Evolutionary conservation across 352 stramenopile species (phyloP), one percentile per base, ranked within the genome.

Genomic region (Globisporangium spiculum): DNA sequence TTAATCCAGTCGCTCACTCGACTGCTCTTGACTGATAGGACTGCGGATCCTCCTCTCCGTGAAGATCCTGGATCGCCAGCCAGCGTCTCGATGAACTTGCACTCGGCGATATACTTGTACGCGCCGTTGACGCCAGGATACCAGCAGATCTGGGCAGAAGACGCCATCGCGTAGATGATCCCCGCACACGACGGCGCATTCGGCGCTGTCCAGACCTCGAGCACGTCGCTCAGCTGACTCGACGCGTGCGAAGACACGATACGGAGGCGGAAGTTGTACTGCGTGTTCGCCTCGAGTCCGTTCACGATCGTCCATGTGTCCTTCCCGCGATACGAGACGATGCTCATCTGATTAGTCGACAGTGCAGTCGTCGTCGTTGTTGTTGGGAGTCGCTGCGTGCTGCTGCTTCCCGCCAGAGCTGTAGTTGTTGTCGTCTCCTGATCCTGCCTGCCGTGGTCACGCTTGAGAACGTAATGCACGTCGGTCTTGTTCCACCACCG

Each of bases 391-490:
- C 36, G 60, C 48, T 50, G 58, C 38, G n/a, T 62, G 41, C 16
- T 73, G 26, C 24, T 63, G 1, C 30, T 61, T 7, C 44, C 18
- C 16, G 32, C 27, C 52, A 16, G 61, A 44, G 22, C 67, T 14
- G 4, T 41, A 62, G 44, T 34, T 4, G 20, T n/a, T 9, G 10
- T 22, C 32, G 8, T 50, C 32, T 14, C 20, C 71, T 32, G 55
- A n/a, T 53, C 32, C 52, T 41, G 54, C 18, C 24, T 69, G 10
- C 79, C 78, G 6, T 65, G 54, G 53, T 86, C 81, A 12, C 88
- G 83, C 78, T 96, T 97, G 64, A 97, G 65, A 14, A 96, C 85
- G 67, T 92, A 97, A 48, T 90, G 83, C 1, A 95, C 85, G 54
- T 93, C 83, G 0, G 81, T 68, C 6, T 82, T 77, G 57, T 74